phyloP scores from a whole-genome alignment of 352 stramenopile genomes.

The Globisporangium parvum region DNA sequence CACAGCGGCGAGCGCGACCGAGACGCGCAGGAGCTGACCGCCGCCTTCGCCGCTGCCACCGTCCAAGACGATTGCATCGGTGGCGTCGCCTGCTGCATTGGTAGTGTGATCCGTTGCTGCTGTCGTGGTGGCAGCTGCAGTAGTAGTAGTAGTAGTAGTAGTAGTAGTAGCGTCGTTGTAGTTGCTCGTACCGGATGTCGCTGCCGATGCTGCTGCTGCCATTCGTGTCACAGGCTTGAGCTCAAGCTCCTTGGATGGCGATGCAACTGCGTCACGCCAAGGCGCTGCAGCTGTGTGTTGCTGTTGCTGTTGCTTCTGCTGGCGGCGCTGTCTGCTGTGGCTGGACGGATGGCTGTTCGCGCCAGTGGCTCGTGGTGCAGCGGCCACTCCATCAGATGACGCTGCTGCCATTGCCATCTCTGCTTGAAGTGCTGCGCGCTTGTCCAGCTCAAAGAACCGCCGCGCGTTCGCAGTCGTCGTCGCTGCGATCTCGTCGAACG shows the following conservation, averaged over 20 bases:
- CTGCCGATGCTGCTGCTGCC: neutral
- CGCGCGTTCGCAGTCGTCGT: conserved; percentile 44
- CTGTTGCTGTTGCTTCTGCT: neutral
- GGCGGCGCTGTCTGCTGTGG: too few species aligned
- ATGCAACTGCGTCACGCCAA: too few species aligned
- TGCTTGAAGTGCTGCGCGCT: conserved; percentile 5
- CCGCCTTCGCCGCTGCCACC: conserved; percentile 77
- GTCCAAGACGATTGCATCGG: conserved; percentile 27
- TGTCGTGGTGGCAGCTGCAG: conserved; percentile 2
- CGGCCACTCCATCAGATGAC: too few species aligned
- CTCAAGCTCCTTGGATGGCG: too few species aligned
- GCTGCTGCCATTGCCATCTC: neutral
- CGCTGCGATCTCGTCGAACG: conserved; percentile 30
- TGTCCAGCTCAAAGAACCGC: conserved; percentile 41
- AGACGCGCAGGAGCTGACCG: conserved; percentile 85
- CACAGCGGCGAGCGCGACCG: conserved; percentile 62
- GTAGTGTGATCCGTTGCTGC: neutral
- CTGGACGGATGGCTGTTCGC: too few species aligned
- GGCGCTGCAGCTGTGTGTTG: neutral
- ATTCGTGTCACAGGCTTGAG: neutral
- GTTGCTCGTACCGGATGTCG: too few species aligned
- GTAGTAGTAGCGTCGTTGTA: neutral
- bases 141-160: neutral
- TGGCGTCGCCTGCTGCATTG: neutral
- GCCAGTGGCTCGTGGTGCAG: too few species aligned